Percentiles rank a stretch among this genome's conserved stretches.
These are phyloP conservation scores for Geum urbanum DNA, from an alignment of 306 rosid species.

Conservation along the genomic window DNA sequence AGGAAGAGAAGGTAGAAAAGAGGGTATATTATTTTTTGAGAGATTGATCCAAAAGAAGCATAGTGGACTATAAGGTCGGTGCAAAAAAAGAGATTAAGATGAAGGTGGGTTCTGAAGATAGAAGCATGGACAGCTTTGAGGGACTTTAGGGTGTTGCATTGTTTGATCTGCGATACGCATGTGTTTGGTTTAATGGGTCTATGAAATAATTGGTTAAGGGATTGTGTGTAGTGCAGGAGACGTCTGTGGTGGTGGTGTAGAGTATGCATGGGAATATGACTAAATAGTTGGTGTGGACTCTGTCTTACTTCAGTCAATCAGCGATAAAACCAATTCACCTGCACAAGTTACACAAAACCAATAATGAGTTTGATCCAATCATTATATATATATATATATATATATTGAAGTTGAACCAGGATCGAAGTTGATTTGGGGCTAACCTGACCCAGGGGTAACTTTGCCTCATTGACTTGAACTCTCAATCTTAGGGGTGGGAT, in stretches of 20 bases:
- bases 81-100: conserved; percentile 34
- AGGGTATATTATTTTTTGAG: conserved; percentile 33
- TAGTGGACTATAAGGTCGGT: conserved; percentile 42
- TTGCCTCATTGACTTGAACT: no score
- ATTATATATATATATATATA: no score
- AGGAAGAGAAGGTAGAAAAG: conserved; percentile 26
- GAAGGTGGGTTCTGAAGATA: conserved; percentile 33
- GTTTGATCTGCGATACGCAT: conserved; percentile 28
- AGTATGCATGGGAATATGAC: neutral
- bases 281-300: neutral
- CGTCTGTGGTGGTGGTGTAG: neutral
- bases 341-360: neutral
- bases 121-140: conserved; percentile 37
- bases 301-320: neutral
- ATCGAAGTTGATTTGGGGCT: no score
- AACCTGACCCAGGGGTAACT: neutral
- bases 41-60: conserved; percentile 31
- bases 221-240: neutral
- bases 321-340: neutral
- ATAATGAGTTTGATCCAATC: neutral
- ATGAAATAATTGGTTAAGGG: conserved; percentile 4
- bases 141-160: conserved; percentile 25
- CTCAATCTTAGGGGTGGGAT: no score
- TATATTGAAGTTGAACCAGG: neutral
- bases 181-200: conserved; percentile 8